Base-by-base conservation (phyloP, 148 eudicot species). In the Beta vulgaris region DNA sequence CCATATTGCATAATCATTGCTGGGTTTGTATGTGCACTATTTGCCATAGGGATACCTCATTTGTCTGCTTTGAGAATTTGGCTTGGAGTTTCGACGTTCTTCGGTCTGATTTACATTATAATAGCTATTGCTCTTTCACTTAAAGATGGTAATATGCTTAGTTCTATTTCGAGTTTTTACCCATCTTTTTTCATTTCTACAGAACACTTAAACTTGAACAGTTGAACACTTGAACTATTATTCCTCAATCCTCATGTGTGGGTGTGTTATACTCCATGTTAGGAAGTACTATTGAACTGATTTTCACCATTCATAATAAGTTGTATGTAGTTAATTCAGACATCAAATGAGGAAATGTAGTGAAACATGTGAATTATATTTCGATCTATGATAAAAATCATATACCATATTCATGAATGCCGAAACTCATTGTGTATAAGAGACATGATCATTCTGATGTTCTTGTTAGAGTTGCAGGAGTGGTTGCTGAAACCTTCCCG, bases 21-120 rank as follows among this genome's bases (percentile, higher is more conserved):
- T 26, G 99, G 99, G 23, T n/a, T 91, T 74, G 89, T 83, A 35
- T 96, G 93, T 81, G 88, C 71, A 59, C 75, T 92, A 58, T 96
- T 96, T 85, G 99, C 99, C 35, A 84, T 92, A 66, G 85, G 90
- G 32, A 76, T 91, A 67, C 97, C 99, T 36, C 91, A 92, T 83
- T 75, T 96, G 74, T 96, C 99, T 59, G 98, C 98, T 69, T 76
- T 96, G 72, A 73, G 94, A 71, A 37, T 89, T 64, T 96, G 97
- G 97, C 97, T 96, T 65, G 94, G 86, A 76, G 82, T 92, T 71
- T 92, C 98, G 28, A 89, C 98, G 34, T 59, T 89, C 68, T 86
- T 91, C 77, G 90, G 92, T 74, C 85, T 96, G 37, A 74, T 88
- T 26, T 96, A 91, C 88, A 92, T 93, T 40, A 78, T 86, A 63